phyloP scores from a whole-genome alignment of 805 yeast genomes.

The Saccharomycopsis fodiens region DNA sequence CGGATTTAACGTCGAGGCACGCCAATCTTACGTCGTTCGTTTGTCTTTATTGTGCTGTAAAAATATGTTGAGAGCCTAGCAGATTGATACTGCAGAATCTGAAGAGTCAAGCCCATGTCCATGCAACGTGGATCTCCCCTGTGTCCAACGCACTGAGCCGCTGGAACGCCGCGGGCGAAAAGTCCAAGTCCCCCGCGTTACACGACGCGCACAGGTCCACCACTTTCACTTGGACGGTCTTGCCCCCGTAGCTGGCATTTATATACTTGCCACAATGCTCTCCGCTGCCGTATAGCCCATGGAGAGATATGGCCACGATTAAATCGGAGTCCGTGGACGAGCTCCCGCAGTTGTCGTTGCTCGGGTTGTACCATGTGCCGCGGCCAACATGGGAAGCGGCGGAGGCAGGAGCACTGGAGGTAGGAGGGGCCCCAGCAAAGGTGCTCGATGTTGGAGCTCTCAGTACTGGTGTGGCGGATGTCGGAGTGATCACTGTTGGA shows the following conservation, averaged over 20 bases:
- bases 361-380: constrained; percentile 37
- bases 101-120: constrained; percentile 29
- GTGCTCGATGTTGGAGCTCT: too few species aligned
- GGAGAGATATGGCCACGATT: constrained; percentile 44
- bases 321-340: constrained; percentile 38
- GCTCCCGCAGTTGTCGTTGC: constrained; percentile 49
- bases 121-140: constrained; percentile 48
- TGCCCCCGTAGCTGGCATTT: constrained; percentile 38
- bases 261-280: constrained; percentile 47
- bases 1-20: too few species aligned
- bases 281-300: constrained; percentile 33
- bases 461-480: neutral
- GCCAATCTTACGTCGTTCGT: too few species aligned
- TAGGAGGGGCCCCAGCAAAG: too few species aligned
- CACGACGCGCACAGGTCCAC: constrained; percentile 55
- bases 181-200: constrained; percentile 41
- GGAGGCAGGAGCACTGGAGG: constrained; percentile 21
- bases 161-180: constrained; percentile 54
- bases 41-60: too few species aligned
- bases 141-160: constrained; percentile 41
- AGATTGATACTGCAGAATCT: too few species aligned
- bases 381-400: constrained; percentile 27
- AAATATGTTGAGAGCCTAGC: too few species aligned
- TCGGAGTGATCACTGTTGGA: neutral
- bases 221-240: constrained; percentile 48